Conservation (phyloP, 495 filamentous ascomycete genomes). For the Aspergillus conjunctus region DNA sequence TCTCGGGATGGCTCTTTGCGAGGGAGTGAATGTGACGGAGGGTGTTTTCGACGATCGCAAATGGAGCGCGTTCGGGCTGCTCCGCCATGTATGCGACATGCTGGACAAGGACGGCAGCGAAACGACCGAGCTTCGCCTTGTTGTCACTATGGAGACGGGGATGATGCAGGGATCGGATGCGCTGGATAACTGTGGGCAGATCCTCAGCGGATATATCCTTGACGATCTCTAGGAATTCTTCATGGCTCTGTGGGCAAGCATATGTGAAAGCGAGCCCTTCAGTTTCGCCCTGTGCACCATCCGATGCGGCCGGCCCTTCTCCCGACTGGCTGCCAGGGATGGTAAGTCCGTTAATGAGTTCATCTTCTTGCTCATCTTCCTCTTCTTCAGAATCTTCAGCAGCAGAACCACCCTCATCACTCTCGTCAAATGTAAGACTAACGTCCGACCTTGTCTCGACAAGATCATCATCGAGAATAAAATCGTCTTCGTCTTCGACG, state of each 20-base stretch:
- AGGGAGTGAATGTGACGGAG: constrained; percentile 85
- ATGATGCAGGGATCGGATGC: constrained; percentile 86
- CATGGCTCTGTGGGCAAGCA: constrained; percentile 75
- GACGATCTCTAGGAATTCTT: constrained; percentile 68
- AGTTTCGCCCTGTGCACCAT: constrained; percentile 38
- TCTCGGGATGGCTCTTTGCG: constrained; percentile 76
- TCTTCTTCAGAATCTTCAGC: constrained; percentile 48
- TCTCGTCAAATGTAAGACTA: constrained; percentile 53
- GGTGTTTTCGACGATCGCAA: constrained; percentile 64
- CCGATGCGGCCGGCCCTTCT: constrained; percentile 27
- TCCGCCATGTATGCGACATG: constrained; percentile 72
- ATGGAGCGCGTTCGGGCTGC: constrained; percentile 50
- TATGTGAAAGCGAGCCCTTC: constrained; percentile 77
- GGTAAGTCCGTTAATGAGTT: constrained; percentile 46
- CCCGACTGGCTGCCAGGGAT: constrained; percentile 30
- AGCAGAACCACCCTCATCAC: constrained; percentile 42
- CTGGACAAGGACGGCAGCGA: constrained; percentile 73
- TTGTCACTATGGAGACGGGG: constrained; percentile 83
- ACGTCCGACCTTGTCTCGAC: constrained; percentile 60
- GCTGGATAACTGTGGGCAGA: constrained; percentile 77
- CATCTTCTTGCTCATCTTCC: constrained; percentile 51
- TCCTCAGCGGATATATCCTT: constrained; percentile 59
- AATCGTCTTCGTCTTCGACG: constrained; percentile 91
- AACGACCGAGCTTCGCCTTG: constrained; percentile 76
- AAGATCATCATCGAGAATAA: constrained; percentile 84